A percentile compares a stretch with the other conserved stretches of the same genome.
Conservation (phyloP, 2,329 filamentous ascomycete genomes). For the Nemania sp. region DNA sequence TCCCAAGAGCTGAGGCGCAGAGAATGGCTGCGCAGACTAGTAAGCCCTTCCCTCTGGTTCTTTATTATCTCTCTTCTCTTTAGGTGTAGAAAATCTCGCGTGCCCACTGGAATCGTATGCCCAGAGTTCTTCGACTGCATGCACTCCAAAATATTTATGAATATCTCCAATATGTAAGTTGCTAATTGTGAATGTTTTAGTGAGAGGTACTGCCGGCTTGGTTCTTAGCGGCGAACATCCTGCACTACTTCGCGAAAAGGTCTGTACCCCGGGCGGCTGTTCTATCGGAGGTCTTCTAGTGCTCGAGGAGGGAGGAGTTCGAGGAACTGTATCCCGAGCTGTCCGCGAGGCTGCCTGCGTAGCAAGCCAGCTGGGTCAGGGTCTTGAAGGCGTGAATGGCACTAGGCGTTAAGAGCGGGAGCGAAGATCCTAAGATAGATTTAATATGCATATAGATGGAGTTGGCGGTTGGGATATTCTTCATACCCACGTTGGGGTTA, state of each 20-base stretch:
- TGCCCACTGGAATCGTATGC: not conserved
- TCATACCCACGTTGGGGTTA: slow-evolving; percentile 24
- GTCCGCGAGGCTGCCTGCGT: slow-evolving; percentile 78
- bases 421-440: slow-evolving; percentile 13
- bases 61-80: not conserved
- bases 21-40: slow-evolving; percentile 82
- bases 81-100: not conserved
- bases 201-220: slow-evolving; percentile 77
- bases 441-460: slow-evolving; percentile 36
- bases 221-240: slow-evolving; percentile 80
- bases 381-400: slow-evolving; percentile 63
- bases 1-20: slow-evolving; percentile 78
- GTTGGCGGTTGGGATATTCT: slow-evolving; percentile 23
- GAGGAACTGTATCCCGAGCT: slow-evolving; percentile 74
- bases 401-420: slow-evolving; percentile 52
- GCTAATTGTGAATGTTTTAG: slow-evolving; percentile 26
- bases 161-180: not conserved
- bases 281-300: slow-evolving; percentile 80
- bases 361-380: slow-evolving; percentile 73
- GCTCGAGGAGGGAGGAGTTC: slow-evolving; percentile 77
- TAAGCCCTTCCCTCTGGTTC: slow-evolving; percentile 15
- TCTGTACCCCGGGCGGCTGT: slow-evolving; percentile 82
- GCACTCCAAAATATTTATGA: not conserved
- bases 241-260: slow-evolving; percentile 78
- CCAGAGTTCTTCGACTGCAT: not conserved